A percentile compares a stretch with the other conserved stretches of the same genome.
These are phyloP conservation scores for Huntiella decipiens DNA, from an alignment of 2,329 filamentous ascomycete species.

Conservation along the genomic window DNA sequence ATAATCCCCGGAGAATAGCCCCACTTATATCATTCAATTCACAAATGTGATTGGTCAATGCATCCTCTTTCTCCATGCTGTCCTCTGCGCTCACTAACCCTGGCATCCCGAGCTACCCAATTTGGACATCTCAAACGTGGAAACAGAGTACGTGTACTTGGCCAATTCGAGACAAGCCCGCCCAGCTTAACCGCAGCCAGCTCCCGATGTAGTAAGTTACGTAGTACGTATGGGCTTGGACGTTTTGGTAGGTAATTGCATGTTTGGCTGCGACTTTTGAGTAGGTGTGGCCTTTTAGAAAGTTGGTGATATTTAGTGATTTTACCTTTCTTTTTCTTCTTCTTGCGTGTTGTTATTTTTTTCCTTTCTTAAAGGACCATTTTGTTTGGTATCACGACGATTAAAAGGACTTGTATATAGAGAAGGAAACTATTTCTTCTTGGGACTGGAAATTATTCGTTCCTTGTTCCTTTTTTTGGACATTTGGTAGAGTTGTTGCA, in stretches of 20 bases:
- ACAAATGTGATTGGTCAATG: neutral
- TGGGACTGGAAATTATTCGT: too few relatives aligned
- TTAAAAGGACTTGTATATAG: neutral
- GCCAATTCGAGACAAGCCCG: conserved; percentile 7
- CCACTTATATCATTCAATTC: conserved; percentile 1
- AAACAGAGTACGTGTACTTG: conserved; percentile 10
- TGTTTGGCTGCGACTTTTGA: too few relatives aligned
- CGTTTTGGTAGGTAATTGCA: too few relatives aligned
- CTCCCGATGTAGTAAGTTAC: neutral
- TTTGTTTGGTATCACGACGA: too few relatives aligned
- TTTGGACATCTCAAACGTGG: neutral
- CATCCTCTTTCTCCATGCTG: neutral
- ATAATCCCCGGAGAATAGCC: conserved; percentile 1
- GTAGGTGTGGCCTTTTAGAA: neutral
- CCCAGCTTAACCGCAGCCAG: conserved; percentile 2
- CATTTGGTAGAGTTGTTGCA: too few relatives aligned
- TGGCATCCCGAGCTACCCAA: neutral
- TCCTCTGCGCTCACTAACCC: neutral
- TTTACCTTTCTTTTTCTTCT: neutral
- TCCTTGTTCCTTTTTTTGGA: too few relatives aligned
- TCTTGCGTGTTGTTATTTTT: neutral
- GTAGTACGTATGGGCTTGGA: too few relatives aligned
- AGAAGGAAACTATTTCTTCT: neutral
- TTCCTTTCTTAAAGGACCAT: neutral
- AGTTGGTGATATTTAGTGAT: neutral